A percentile compares a stretch with the other conserved stretches of the same genome.
Conservation (phyloP, 1,284 basidiomycete species). For the Pyrrhoderma noxium region DNA sequence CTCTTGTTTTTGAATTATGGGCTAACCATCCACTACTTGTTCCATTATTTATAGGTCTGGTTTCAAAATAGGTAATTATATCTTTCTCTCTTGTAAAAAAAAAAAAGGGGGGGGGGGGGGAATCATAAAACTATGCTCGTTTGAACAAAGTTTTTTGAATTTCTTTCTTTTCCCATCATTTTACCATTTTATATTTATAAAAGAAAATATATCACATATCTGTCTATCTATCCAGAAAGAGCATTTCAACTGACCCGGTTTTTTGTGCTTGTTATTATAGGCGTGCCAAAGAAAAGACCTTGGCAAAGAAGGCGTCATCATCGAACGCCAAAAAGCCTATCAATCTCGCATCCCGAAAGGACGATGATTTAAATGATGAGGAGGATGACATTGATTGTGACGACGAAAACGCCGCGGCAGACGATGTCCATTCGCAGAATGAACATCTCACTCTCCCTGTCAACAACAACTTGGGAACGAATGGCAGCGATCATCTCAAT, state of each 20-base stretch:
- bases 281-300: slow-evolving; percentile 76
- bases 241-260: background rate
- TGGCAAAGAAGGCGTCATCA: slow-evolving; percentile 28
- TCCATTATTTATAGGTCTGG: slow-evolving; percentile 60
- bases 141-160: background rate
- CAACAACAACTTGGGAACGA: background rate
- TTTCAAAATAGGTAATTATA: slow-evolving; percentile 76
- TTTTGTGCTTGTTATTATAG: slow-evolving; percentile 29
- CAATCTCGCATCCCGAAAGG: slow-evolving; percentile 6
- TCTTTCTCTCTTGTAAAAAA: background rate
- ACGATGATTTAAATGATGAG: slow-evolving; percentile 9
- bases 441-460: slow-evolving; percentile 5
- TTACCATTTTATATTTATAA: background rate
- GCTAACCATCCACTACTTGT: too few relatives aligned
- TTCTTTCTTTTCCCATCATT: slow-evolving; percentile 2
- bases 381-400: slow-evolving; percentile 14
- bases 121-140: background rate
- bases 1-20: too few relatives aligned
- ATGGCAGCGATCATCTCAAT: background rate
- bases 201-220: background rate
- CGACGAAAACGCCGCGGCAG: slow-evolving; percentile 4
- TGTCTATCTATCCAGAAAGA: background rate
- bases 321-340: slow-evolving; percentile 10
- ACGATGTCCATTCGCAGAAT: slow-evolving; percentile 5
- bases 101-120: background rate